Evolutionary conservation across 2,329 filamentous ascomycete species (phyloP), one percentile per base, ranked within the genome.

Genomic region (Periconia macrospinosa): DNA sequence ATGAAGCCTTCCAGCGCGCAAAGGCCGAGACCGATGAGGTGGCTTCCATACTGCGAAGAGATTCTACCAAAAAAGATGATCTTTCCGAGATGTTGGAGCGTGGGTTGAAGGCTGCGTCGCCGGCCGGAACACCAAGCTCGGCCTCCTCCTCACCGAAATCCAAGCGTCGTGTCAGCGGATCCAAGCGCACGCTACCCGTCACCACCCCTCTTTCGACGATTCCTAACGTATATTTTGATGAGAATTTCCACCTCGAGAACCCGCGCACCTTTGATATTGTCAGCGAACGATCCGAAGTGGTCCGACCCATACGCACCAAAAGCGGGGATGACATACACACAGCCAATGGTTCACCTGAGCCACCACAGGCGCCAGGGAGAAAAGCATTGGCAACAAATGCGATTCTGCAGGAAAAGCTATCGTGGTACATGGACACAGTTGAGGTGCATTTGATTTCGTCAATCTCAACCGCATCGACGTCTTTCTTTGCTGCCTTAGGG

Each of bases 381-480:
- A 97, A 97, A 71, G 90, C 91, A 1, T 79, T 99, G 27, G 93
- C 93, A 8, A 97, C 92, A 0, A 99, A 99, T 75, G 94, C 94
- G 0, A 99, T 99, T 54, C 75, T 99, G 35, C 94, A 99, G 71
- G 94, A 99, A 75, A 99, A 99, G 75, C 80, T 99, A 13, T 97
- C 94, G 0, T 99, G 94, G 94, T 99, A 99, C 73, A 96, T 99
- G 92, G 94, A 99, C 71, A 99, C 94, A 0, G 92, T 99, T 19
- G 94, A 99, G 71, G 91, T 99, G 50, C 94, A 99, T 71, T 80
- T 99, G 8, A 97, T 99, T 63, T 91, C 91, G 30, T 96, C 92
- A 0, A 99, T 99, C 58, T 97, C 93, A 2, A 92, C 90, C 0
- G 94, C 94, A 1, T 97, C 94, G 0, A 92, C 91, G 0, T 96